Conservation (phyloP, 208 protist genomes). For the Leishmania amazonensis region DNA sequence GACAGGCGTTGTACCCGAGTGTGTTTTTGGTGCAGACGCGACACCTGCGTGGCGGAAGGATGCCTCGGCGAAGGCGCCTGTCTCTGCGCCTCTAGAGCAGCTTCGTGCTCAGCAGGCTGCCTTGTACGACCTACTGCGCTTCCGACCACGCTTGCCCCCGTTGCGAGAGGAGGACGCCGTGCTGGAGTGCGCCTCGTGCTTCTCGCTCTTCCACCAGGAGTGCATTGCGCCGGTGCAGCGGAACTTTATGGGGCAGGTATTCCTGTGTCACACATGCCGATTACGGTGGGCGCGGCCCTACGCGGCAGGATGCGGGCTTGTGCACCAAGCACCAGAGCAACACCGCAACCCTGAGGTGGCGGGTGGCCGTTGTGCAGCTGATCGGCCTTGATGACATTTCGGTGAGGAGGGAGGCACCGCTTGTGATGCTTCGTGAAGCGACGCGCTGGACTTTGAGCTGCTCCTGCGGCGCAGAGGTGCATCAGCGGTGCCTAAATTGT, state of each 20-base stretch:
- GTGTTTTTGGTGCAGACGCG: not conserved
- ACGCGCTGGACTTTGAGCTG: not conserved
- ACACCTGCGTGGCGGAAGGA: not conserved
- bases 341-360: not conserved
- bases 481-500: not conserved
- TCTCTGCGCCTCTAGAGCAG: slow-evolving; percentile 10
- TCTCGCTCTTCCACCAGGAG: slow-evolving; percentile 74
- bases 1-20: not conserved
- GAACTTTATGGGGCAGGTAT: slow-evolving; percentile 43
- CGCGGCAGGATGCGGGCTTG: slow-evolving; percentile 6
- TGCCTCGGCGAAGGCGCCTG: not conserved
- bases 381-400: not conserved
- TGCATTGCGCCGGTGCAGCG: slow-evolving; percentile 76
- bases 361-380: not conserved
- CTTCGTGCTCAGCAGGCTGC: slow-evolving; percentile 20
- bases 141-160: slow-evolving; percentile 24
- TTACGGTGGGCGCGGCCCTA: slow-evolving; percentile 29
- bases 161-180: slow-evolving; percentile 71
- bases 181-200: slow-evolving; percentile 75
- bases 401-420: not conserved
- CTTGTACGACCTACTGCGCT: slow-evolving; percentile 21
- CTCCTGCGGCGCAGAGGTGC: not conserved
- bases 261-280: slow-evolving; percentile 81
- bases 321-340: slow-evolving; percentile 11
- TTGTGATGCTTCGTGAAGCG: not conserved